Evolutionary conservation across 345 rosid species (phyloP).

Genomic region (Draba incana): DNA sequence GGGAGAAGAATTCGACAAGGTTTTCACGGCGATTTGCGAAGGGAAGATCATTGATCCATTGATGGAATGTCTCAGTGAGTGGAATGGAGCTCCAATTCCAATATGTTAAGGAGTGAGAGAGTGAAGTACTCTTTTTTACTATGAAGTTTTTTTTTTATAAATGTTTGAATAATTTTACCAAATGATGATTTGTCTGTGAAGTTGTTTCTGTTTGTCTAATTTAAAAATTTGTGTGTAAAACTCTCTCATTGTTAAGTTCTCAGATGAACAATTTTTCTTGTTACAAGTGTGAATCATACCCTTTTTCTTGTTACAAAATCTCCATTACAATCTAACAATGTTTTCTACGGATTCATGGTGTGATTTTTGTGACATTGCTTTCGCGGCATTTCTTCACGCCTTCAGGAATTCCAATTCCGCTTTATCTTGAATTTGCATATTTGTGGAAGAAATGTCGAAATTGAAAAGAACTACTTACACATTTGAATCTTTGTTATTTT

Average conservation of each 20-base stretch:
- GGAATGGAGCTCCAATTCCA: constrained; percentile 80
- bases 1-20: constrained; percentile 74
- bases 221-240: constrained; percentile 24
- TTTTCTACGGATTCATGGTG: too few species aligned
- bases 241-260: constrained; percentile 40
- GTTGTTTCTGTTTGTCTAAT: constrained; percentile 25
- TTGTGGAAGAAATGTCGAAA: too few species aligned
- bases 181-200: constrained; percentile 31
- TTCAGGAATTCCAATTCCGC: too few species aligned
- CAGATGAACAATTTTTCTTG: constrained; percentile 38
- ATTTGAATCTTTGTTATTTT: too few species aligned
- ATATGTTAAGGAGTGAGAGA: constrained; percentile 40
- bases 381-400: too few species aligned
- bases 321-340: too few species aligned
- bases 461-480: too few species aligned
- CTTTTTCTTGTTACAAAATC: too few species aligned
- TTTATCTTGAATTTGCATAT: too few species aligned
- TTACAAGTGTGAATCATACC: constrained; percentile 33
- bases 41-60: constrained; percentile 70
- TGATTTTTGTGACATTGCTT: too few species aligned
- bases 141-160: neutral
- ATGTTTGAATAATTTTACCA: constrained; percentile 34
- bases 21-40: constrained; percentile 62
- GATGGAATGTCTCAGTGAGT: constrained; percentile 69
- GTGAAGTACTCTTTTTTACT: constrained; percentile 9